A percentile compares a stretch with the other conserved stretches of the same genome.
phyloP scores from a whole-genome alignment of 2,329 filamentous ascomycete species.

The Pseudogymnoascus sp. region DNA sequence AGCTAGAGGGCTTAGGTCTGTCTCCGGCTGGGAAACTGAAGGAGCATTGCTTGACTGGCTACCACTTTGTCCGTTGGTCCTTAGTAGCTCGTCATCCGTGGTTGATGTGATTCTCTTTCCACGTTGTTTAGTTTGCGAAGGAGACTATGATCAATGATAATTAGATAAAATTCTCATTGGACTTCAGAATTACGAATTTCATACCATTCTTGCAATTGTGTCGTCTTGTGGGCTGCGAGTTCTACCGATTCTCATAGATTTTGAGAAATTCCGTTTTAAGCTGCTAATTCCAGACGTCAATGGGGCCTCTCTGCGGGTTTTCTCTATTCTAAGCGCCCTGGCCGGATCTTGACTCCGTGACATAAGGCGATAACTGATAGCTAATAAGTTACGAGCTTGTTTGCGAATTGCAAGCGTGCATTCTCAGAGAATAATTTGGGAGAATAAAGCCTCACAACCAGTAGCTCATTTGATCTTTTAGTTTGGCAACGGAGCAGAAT shows the following conservation, averaged over 20 bases:
- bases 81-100: neutral
- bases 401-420: neutral
- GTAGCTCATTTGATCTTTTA: too few relatives aligned
- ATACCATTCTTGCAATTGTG: neutral
- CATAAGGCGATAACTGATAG: neutral
- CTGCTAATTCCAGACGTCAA: neutral
- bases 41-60: neutral
- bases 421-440: too few relatives aligned
- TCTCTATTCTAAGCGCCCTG: neutral
- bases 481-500: neutral
- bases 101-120: neutral
- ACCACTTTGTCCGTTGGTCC: neutral
- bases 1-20: neutral
- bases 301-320: neutral
- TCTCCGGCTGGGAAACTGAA: neutral
- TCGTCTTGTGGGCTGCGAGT: neutral
- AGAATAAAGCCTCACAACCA: neutral
- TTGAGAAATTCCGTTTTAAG: neutral
- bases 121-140: neutral
- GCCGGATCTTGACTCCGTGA: neutral
- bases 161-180: too few relatives aligned
- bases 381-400: neutral
- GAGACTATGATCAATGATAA: neutral
- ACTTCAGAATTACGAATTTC: neutral
- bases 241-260: neutral